A percentile compares a stretch with the other conserved stretches of the same genome.
Evolutionary conservation across 306 rosid genomes (phyloP).

Genomic region (Fagus sylvatica): DNA sequence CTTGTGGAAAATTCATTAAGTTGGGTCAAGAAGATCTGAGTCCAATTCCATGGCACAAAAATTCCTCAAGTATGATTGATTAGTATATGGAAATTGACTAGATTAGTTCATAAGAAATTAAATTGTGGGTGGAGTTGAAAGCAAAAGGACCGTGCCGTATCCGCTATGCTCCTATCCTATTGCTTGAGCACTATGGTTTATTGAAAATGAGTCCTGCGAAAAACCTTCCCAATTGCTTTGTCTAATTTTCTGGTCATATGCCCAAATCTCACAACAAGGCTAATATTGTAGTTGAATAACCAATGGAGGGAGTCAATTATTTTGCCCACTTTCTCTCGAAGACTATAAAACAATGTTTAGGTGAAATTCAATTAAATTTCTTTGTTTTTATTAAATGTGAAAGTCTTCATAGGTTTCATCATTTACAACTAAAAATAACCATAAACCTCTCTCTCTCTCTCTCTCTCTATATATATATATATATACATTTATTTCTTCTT

Average conservation of each 20-base stretch:
- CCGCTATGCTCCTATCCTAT: not conserved
- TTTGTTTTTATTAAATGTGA: no score
- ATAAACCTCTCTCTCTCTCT: no score
- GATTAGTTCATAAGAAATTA: not conserved
- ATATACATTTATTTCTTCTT: no score
- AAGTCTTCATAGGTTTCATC: no score
- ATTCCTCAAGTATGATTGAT: not conserved
- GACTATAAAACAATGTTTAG: no score
- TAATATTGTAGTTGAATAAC: not conserved
- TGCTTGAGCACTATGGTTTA: not conserved
- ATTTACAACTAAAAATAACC: no score
- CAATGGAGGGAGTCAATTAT: not conserved
- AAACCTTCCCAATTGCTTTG: not conserved
- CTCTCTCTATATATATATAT: no score
- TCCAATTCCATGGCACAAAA: no score
- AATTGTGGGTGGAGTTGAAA: not conserved
- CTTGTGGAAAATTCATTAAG: no score
- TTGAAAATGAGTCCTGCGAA: not conserved
- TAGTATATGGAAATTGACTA: not conserved
- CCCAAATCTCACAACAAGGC: no score
- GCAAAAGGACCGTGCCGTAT: constrained; percentile 20
- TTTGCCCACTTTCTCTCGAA: not conserved
- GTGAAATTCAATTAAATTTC: no score
- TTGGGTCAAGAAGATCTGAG: no score
- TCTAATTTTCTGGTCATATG: not conserved